phyloP scores from a whole-genome alignment of 306 rosid genomes.

The Cucurbita maxima region DNA sequence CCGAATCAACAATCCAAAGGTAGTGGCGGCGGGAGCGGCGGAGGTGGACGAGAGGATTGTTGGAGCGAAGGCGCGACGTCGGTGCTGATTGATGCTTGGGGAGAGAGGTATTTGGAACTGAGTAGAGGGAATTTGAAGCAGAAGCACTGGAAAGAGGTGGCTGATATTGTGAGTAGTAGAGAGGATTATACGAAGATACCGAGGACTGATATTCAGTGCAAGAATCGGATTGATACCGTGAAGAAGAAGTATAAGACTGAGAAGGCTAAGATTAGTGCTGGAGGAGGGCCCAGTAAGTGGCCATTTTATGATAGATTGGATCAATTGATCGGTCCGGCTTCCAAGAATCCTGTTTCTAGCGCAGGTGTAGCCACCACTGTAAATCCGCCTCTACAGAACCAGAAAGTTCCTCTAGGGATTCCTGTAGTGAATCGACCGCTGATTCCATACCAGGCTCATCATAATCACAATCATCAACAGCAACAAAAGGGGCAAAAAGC shows the following conservation, averaged over 20 bases:
- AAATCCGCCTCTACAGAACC: slow-evolving; percentile 10
- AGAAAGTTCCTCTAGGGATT: slow-evolving; percentile 53
- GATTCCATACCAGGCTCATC: slow-evolving; percentile 23
- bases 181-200: slow-evolving; percentile 59
- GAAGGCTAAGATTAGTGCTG: slow-evolving; percentile 59
- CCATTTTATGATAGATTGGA: slow-evolving; percentile 59
- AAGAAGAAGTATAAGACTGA: slow-evolving; percentile 92
- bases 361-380: slow-evolving; percentile 4
- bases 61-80: slow-evolving; percentile 96
- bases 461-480: slow-evolving; percentile 14
- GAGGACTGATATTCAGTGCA: slow-evolving; percentile 85
- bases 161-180: slow-evolving; percentile 67
- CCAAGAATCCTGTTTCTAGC: slow-evolving; percentile 28
- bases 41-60: slow-evolving; percentile 84
- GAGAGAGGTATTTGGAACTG: slow-evolving; percentile 83
- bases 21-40: slow-evolving; percentile 19
- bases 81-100: slow-evolving; percentile 95
- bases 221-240: slow-evolving; percentile 91
- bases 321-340: slow-evolving; percentile 51
- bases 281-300: slow-evolving; percentile 58
- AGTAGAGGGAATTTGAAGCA: slow-evolving; percentile 95
- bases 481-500: slow-evolving; percentile 16
- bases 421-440: slow-evolving; percentile 43
- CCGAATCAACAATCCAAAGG: slow-evolving; percentile 46
- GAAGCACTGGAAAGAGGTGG: slow-evolving; percentile 96